Conservation (phyloP, 345 rosid species). For the Balakata baccata region DNA sequence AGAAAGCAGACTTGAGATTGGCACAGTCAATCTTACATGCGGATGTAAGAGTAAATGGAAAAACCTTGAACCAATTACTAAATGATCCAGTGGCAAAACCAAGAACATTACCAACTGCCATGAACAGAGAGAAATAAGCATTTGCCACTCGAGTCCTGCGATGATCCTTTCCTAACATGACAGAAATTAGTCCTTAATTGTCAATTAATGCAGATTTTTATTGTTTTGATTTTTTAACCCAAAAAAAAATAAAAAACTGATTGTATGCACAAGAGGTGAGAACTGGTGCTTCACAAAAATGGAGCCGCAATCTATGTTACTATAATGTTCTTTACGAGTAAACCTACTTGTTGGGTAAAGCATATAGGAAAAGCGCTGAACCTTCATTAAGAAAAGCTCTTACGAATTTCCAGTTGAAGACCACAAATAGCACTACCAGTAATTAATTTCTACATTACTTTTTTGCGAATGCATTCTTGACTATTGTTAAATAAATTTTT, state of each 20-base stretch:
- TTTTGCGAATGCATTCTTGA: neutral
- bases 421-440: neutral
- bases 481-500: neutral
- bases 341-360: neutral
- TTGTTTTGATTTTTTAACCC: neutral
- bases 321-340: neutral
- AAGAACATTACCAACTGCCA: conserved; percentile 91
- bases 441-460: neutral
- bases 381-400: neutral
- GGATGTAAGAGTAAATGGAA: conserved; percentile 66
- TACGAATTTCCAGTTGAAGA: neutral
- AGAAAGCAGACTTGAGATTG: conserved; percentile 93
- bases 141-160: conserved; percentile 89
- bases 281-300: neutral
- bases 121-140: conserved; percentile 87
- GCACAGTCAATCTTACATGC: conserved; percentile 82
- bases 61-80: conserved; percentile 84
- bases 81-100: conserved; percentile 89
- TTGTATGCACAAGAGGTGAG: neutral
- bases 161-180: conserved; percentile 71
- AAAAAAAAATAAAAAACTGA: neutral
- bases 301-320: neutral
- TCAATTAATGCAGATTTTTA: conserved; percentile 4
- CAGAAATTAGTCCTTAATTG: conserved; percentile 19
- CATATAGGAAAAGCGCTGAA: neutral